phyloP scores from a whole-genome alignment of 352 stramenopile genomes.

The Halophytophthora batemanensis region DNA sequence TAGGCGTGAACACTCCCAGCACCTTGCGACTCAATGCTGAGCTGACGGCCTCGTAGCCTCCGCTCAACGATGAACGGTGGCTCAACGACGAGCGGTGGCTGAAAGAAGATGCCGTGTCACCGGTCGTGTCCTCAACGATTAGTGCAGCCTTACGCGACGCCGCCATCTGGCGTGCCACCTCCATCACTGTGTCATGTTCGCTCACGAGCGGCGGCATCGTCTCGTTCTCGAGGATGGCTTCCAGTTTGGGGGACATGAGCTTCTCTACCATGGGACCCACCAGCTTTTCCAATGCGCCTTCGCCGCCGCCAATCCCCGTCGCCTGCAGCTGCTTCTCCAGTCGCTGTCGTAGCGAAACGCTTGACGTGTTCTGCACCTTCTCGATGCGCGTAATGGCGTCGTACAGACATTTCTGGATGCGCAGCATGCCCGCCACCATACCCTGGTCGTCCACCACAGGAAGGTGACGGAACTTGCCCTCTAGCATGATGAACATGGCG shows the following conservation, averaged over 20 bases:
- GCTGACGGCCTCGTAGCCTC: constrained; percentile 39
- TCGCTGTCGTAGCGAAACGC: constrained; percentile 63
- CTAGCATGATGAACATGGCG: constrained; percentile 90
- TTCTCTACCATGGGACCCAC: constrained; percentile 86
- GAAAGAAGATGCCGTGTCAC: constrained; percentile 31
- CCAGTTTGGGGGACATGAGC: constrained; percentile 77
- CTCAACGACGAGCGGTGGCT: constrained; percentile 36
- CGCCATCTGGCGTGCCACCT: constrained; percentile 85
- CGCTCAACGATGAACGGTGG: constrained; percentile 5
- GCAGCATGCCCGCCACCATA: constrained; percentile 94
- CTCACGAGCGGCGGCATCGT: constrained; percentile 75
- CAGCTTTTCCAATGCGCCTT: constrained; percentile 66
- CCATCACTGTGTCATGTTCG: constrained; percentile 76
- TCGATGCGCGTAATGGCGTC: constrained; percentile 97
- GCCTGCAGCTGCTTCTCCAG: constrained; percentile 76
- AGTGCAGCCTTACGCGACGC: constrained; percentile 76
- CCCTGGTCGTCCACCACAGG: constrained; percentile 91
- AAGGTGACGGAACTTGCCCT: constrained; percentile 95
- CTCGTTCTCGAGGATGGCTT: constrained; percentile 78
- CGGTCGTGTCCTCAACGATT: constrained; percentile 69
- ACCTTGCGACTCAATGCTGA: constrained; percentile 51
- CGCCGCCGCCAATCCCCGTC: constrained; percentile 56
- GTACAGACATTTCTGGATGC: constrained; percentile 99
- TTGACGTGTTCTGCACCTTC: constrained; percentile 80
- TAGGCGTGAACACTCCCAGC: constrained; percentile 97